Conservation (phyloP, 331 rosid genomes). For the Acacia pycnantha region DNA sequence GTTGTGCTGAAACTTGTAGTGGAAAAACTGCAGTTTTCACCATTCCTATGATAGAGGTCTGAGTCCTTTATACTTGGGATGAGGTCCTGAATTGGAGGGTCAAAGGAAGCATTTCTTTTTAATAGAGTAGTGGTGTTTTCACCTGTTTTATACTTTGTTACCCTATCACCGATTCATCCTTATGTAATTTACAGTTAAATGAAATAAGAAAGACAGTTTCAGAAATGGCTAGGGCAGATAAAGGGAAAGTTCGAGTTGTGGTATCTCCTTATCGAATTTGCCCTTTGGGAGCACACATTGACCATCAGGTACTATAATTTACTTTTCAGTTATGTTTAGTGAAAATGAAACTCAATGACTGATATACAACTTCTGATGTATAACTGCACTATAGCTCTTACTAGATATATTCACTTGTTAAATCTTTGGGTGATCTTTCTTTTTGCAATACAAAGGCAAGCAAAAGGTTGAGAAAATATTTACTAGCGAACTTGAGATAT, state of each 20-base stretch:
- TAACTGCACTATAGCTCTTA: background rate
- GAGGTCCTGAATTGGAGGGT: background rate
- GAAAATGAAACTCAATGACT: constrained; percentile 19
- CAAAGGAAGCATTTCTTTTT: constrained; percentile 19
- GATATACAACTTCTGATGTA: constrained; percentile 6
- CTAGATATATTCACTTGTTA: constrained; percentile 6
- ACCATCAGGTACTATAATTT: constrained; percentile 72
- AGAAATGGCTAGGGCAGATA: constrained; percentile 52
- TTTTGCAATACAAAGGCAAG: too few relatives aligned
- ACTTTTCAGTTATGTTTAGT: constrained; percentile 7
- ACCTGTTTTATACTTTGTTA: background rate
- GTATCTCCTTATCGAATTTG: constrained; percentile 96
- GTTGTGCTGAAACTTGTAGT: constrained; percentile 92
- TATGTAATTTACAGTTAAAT: constrained; percentile 51
- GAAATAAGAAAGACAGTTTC: constrained; percentile 55
- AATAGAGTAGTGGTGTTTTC: background rate
- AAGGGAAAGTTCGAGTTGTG: constrained; percentile 64
- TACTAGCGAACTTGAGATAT: constrained; percentile 3
- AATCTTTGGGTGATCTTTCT: background rate
- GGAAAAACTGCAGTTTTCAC: constrained; percentile 90
- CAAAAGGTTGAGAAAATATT: too few relatives aligned
- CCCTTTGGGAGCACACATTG: constrained; percentile 96
- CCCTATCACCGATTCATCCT: constrained; percentile 11
- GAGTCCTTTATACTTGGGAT: constrained; percentile 22
- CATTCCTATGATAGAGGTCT: constrained; percentile 86